Conservation (phyloP, 805 yeast species). For the Yarrowia phangngaensis region DNA sequence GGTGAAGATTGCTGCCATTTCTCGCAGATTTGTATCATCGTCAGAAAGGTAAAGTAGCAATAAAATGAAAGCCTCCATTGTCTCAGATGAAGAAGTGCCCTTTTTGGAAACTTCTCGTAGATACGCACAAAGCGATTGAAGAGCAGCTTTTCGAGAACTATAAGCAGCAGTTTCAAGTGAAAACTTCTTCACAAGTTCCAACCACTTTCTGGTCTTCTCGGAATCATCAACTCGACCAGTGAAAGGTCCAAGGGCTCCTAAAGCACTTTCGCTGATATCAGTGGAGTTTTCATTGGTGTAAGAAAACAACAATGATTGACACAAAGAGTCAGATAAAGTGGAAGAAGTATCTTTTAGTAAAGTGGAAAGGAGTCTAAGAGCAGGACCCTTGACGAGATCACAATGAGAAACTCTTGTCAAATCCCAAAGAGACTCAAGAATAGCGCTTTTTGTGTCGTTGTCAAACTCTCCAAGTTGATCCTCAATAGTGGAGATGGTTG, state of each 20-base stretch:
- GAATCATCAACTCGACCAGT: conserved; percentile 35
- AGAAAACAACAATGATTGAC: conserved; percentile 3
- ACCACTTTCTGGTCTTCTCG: conserved; percentile 35
- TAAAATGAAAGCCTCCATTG: conserved; percentile 25
- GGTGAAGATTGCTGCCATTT: conserved; percentile 45
- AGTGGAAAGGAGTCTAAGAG: conserved; percentile 31
- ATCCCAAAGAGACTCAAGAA: conserved; percentile 29
- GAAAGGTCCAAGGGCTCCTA: conserved; percentile 52
- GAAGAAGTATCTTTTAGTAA: conserved; percentile 15
- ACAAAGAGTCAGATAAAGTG: conserved; percentile 23
- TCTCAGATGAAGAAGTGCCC: neutral
- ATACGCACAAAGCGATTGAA: conserved; percentile 44
- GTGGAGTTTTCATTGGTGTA: conserved; percentile 44
- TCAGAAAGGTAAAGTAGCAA: conserved; percentile 43
- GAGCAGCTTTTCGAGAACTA: conserved; percentile 47
- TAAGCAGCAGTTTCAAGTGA: conserved; percentile 47
- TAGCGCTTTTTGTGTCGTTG: conserved; percentile 16
- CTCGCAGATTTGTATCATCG: conserved; percentile 63
- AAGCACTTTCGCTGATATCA: conserved; percentile 47
- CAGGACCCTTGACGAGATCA: conserved; percentile 35
- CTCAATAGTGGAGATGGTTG: conserved; percentile 28
- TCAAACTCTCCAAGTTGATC: conserved; percentile 10
- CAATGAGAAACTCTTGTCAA: conserved; percentile 30
- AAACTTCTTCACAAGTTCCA: conserved; percentile 35
- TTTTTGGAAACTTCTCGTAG: conserved; percentile 27